phyloP scores from a whole-genome alignment of 148 eudicot species.

The Cornus suecica region DNA sequence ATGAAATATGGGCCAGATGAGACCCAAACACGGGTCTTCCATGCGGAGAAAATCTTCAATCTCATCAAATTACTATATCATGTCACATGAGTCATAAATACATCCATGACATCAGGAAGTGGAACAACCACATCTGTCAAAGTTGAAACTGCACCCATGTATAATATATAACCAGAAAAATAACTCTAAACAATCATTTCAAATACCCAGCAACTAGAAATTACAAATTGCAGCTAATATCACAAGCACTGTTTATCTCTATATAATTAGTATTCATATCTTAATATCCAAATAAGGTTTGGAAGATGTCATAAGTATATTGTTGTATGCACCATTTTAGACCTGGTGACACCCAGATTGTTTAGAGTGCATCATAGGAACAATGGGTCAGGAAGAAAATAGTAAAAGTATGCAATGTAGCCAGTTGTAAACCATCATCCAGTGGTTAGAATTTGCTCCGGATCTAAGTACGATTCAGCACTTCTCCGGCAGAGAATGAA shows the following conservation, averaged over 20 bases:
- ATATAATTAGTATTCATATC: constrained; percentile 5
- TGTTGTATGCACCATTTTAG: neutral
- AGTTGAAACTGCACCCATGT: neutral
- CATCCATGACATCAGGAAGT: neutral
- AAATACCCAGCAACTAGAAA: constrained; percentile 3
- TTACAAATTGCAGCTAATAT: constrained; percentile 9
- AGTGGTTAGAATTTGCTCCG: constrained; percentile 20
- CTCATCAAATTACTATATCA: too few species aligned
- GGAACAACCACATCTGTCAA: neutral
- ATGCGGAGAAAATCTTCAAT: too few species aligned
- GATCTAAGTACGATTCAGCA: constrained; percentile 3
- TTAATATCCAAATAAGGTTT: neutral
- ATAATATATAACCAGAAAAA: neutral
- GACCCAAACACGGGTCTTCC: too few species aligned
- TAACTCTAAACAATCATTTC: neutral
- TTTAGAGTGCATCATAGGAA: neutral
- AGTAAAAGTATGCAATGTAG: neutral
- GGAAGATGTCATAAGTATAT: neutral
- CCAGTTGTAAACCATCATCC: neutral
- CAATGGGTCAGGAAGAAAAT: neutral
- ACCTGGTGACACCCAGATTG: neutral
- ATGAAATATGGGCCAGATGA: too few species aligned
- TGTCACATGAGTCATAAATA: too few species aligned
- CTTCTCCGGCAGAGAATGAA: constrained; percentile 15
- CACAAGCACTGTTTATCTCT: neutral